These are phyloP conservation scores for Yamadazyma triangularis DNA, from an alignment of 1,139 yeast genomes.

Conservation along the genomic window DNA sequence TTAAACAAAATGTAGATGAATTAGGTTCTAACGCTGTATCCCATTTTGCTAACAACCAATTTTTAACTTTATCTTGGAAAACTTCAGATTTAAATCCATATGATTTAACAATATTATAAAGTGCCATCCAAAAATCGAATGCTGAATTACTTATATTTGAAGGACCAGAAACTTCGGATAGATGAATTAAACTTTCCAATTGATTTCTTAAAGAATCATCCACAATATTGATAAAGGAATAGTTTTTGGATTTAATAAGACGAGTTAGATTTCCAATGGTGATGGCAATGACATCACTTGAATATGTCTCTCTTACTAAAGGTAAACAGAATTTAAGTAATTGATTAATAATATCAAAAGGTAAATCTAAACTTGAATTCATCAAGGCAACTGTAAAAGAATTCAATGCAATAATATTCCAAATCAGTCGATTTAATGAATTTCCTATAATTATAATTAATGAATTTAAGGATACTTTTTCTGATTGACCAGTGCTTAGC, in stretches of 20 bases:
- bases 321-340: conserved; percentile 8
- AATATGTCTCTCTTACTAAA: conserved; percentile 6
- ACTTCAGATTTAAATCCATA: conserved; percentile 6
- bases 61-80: conserved; percentile 23
- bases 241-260: not conserved
- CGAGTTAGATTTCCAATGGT: not conserved
- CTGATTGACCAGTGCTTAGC: too few species aligned
- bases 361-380: not conserved
- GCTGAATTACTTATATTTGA: conserved; percentile 38
- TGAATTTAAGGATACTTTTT: too few species aligned
- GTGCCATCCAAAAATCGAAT: conserved; percentile 49
- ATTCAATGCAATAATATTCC: too few species aligned
- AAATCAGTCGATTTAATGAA: too few species aligned
- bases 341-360: not conserved
- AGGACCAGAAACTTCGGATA: conserved; percentile 62
- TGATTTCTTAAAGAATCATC: conserved; percentile 29
- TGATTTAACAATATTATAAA: conserved; percentile 28
- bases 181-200: conserved; percentile 45
- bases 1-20: conserved; percentile 9
- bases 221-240: not conserved
- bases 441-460: too few species aligned
- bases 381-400: too few species aligned
- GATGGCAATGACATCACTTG: conserved; percentile 5
- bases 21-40: conserved; percentile 4
- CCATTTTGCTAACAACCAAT: conserved; percentile 40